Percentiles rank a stretch among this genome's conserved stretches.
Conservation (phyloP, 208 protist species). For the Leishmania mexicana region DNA sequence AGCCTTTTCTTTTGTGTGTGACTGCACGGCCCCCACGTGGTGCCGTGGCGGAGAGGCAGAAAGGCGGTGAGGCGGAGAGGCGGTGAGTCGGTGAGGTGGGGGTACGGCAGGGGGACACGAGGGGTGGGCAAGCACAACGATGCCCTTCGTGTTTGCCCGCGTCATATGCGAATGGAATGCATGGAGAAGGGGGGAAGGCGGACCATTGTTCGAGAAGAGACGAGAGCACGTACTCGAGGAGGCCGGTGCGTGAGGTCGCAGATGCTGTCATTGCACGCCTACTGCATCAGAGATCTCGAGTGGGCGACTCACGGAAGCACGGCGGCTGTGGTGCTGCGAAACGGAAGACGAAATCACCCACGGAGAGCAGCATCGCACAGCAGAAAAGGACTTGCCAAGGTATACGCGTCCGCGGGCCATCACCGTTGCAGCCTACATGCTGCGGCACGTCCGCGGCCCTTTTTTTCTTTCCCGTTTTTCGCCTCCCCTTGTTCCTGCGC, state of each 20-base stretch:
- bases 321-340: background rate
- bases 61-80: background rate
- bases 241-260: background rate
- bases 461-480: background rate
- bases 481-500: background rate
- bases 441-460: background rate
- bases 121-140: background rate
- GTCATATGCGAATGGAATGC: background rate
- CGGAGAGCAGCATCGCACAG: background rate
- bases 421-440: background rate
- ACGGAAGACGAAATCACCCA: background rate
- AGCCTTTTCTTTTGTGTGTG: background rate
- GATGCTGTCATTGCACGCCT: background rate
- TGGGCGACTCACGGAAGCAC: background rate
- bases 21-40: background rate
- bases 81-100: background rate
- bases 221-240: background rate
- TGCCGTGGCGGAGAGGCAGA: too few species aligned
- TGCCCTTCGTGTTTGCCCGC: background rate
- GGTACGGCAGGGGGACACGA: background rate
- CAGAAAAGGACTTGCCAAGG: background rate
- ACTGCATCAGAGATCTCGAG: background rate
- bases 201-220: background rate
- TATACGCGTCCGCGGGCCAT: background rate
- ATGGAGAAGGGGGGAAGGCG: background rate